A percentile compares a stretch with the other conserved stretches of the same genome.
Evolutionary conservation across 139 green algal species (phyloP).

Genomic region (Closterium sp.): DNA sequence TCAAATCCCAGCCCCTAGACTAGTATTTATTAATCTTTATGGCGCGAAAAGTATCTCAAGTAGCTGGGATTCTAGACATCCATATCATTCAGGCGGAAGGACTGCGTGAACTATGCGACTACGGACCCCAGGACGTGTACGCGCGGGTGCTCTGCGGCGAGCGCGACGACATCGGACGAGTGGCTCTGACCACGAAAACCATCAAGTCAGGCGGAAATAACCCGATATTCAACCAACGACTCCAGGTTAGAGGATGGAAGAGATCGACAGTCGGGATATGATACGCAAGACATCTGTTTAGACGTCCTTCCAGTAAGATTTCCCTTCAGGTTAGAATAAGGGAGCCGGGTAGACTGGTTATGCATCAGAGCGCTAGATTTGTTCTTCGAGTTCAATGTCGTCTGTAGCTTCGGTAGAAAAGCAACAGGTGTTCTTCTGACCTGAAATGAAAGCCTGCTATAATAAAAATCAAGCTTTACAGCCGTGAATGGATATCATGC

Average conservation of each 20-base stretch:
- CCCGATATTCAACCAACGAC: constrained; percentile 32
- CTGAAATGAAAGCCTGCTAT: too few relatives aligned
- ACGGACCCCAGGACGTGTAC: constrained; percentile 35
- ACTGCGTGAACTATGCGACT: constrained; percentile 8
- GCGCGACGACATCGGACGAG: background rate
- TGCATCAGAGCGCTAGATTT: too few relatives aligned
- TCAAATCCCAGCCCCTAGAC: background rate
- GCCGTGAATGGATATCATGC: too few relatives aligned
- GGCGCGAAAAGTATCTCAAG: background rate
- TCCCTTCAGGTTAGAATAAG: too few relatives aligned
- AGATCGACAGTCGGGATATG: too few relatives aligned
- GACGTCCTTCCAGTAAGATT: too few relatives aligned
- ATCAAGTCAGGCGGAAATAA: constrained; percentile 1
- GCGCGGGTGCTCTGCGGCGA: constrained; percentile 10
- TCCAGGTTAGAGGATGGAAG: constrained; percentile 5
- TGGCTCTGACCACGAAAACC: constrained; percentile 21
- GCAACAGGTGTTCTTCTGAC: too few relatives aligned
- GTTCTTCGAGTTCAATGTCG: too few relatives aligned
- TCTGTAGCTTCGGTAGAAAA: too few relatives aligned
- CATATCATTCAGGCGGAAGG: constrained; percentile 19
- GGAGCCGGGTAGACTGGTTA: too few relatives aligned
- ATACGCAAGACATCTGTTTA: too few relatives aligned
- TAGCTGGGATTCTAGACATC: constrained; percentile 20
- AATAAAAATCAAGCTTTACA: too few relatives aligned
- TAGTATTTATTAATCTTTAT: background rate